These are phyloP conservation scores for Bruguiera hainesii DNA, from an alignment of 441 rosid species.

Conservation along the genomic window DNA sequence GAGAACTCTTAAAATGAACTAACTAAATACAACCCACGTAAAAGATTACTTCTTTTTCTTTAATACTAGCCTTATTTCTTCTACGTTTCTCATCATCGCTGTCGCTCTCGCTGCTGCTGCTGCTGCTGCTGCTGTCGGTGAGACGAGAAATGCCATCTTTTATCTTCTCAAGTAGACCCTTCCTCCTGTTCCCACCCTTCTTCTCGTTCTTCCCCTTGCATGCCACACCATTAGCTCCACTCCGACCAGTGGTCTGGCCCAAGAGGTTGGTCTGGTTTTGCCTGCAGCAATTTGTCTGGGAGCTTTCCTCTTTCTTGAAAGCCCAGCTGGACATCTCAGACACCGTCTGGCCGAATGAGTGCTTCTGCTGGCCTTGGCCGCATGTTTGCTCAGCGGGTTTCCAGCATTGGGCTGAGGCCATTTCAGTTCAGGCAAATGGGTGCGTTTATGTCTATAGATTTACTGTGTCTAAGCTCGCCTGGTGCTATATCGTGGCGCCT, in stretches of 20 bases:
- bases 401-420: constrained; percentile 15
- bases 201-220: constrained; percentile 13
- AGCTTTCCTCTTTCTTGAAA: constrained; percentile 11
- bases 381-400: constrained; percentile 19
- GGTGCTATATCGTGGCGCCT: background rate
- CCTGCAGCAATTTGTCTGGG: constrained; percentile 15
- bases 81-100: constrained; percentile 33
- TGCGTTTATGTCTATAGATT: background rate
- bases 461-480: constrained; percentile 1
- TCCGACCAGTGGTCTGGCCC: background rate
- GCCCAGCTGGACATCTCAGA: constrained; percentile 18
- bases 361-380: constrained; percentile 24
- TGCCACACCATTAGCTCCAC: background rate
- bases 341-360: constrained; percentile 20
- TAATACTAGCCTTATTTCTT: constrained; percentile 24
- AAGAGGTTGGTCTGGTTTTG: constrained; percentile 3
- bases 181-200: constrained; percentile 23
- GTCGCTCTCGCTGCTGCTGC: constrained; percentile 42
- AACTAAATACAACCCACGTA: background rate
- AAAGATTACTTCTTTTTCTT: background rate
- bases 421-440: background rate
- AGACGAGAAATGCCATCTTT: constrained; percentile 32
- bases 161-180: constrained; percentile 31
- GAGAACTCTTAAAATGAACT: background rate
- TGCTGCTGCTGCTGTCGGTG: constrained; percentile 25